Conservation (phyloP, 2,329 filamentous ascomycete species). For the Pseudogymnoascus sp. region DNA sequence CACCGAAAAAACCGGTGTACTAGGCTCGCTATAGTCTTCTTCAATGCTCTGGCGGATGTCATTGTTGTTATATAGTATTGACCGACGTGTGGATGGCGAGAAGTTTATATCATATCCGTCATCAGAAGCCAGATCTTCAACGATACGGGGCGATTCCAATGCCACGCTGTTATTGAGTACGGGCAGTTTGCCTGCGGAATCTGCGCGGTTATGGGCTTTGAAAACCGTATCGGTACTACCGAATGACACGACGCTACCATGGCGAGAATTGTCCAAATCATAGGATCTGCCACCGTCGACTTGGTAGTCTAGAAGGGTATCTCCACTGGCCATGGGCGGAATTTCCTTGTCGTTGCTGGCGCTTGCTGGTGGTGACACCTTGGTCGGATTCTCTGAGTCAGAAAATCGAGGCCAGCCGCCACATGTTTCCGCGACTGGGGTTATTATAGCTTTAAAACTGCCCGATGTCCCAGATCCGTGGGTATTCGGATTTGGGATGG, state of each 20-base stretch:
- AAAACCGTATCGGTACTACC: conserved; percentile 8
- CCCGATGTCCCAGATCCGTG: not conserved
- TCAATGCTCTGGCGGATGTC: not conserved
- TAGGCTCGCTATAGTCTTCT: not conserved
- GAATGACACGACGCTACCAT: conserved; percentile 2
- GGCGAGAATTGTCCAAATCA: not conserved
- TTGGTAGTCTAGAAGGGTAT: not conserved
- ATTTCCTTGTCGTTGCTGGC: not conserved
- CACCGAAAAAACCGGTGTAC: not conserved
- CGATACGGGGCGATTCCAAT: not conserved
- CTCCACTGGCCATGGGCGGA: not conserved
- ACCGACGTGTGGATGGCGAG: not conserved
- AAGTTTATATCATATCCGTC: not conserved
- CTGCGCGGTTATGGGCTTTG: conserved; percentile 12
- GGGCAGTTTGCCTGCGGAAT: conserved; percentile 12
- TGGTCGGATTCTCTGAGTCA: not conserved
- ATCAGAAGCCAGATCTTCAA: conserved; percentile 3
- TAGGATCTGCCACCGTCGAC: not conserved
- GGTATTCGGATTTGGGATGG: not conserved
- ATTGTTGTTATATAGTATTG: not conserved
- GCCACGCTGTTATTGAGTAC: not conserved
- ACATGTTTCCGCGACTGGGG: not conserved
- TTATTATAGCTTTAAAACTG: not conserved
- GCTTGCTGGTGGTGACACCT: not conserved
- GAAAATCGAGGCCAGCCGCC: not conserved